Percentiles rank a stretch among this genome's conserved stretches.
phyloP scores from a whole-genome alignment of 345 rosid genomes.

The Acer saccharum region DNA sequence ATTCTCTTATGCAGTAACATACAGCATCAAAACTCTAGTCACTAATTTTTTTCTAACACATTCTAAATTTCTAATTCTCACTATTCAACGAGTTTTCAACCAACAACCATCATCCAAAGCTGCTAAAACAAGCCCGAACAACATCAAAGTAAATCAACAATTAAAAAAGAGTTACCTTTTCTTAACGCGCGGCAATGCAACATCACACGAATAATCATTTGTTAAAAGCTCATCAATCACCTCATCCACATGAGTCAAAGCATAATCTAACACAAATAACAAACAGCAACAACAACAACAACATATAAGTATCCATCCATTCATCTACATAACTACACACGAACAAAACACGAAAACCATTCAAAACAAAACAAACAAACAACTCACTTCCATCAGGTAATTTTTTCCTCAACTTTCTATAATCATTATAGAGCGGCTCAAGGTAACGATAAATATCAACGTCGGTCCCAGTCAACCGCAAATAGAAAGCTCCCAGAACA shows the following conservation, averaged over 20 bases:
- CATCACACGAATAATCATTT: slow-evolving; percentile 83
- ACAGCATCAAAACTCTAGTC: background rate
- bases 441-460: slow-evolving; percentile 79
- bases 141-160: background rate
- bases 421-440: slow-evolving; percentile 86
- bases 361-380: background rate
- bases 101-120: background rate
- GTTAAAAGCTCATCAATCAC: slow-evolving; percentile 84
- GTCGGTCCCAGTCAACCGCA: slow-evolving; percentile 81
- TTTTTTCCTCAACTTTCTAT: slow-evolving; percentile 71
- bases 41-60: background rate
- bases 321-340: background rate
- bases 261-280: slow-evolving; percentile 42
- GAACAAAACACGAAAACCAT: background rate
- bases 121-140: background rate
- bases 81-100: background rate
- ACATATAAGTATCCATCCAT: background rate
- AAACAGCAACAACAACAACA: background rate
- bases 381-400: slow-evolving; percentile 72
- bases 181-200: slow-evolving; percentile 86
- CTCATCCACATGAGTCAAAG: slow-evolving; percentile 82
- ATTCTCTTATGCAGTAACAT: background rate
- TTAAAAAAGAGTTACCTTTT: slow-evolving; percentile 51
- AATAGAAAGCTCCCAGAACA: slow-evolving; percentile 85
- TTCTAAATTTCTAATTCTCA: background rate